phyloP scores from a whole-genome alignment of 108 stramenopile species.

The Chaetoceros tenuissimus region DNA sequence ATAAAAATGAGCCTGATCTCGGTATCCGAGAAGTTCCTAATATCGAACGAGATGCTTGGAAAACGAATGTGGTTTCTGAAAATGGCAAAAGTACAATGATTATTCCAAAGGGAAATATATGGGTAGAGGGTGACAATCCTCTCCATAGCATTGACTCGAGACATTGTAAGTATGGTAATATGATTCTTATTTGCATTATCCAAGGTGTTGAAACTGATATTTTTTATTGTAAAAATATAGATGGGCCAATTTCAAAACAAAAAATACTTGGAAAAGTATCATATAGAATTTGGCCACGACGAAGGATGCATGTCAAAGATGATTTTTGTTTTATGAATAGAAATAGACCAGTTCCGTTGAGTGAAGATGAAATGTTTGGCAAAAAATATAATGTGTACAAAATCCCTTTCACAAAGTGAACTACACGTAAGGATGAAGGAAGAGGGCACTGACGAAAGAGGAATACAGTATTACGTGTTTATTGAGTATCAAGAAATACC shows the following conservation, averaged over 20 bases:
- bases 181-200: too few species aligned
- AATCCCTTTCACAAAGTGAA: background rate
- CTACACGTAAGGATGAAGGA: background rate
- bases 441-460: too few species aligned
- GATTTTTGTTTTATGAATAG: background rate
- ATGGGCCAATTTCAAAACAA: background rate
- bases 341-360: background rate
- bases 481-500: too few species aligned
- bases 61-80: background rate
- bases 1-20: slow-evolving; percentile 13
- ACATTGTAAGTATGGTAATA: too few species aligned
- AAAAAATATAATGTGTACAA: background rate
- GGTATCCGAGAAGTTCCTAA: slow-evolving; percentile 13
- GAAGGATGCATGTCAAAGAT: background rate
- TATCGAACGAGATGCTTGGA: slow-evolving; percentile 5
- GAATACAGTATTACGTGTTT: too few species aligned
- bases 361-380: background rate
- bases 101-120: slow-evolving; percentile 79
- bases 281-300: background rate
- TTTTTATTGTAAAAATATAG: too few species aligned
- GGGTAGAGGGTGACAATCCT: slow-evolving; percentile 94
- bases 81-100: slow-evolving; percentile 11
- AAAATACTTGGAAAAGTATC: slow-evolving; percentile 5
- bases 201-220: too few species aligned
- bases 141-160: slow-evolving; percentile 85